Conservation (phyloP, 345 rosid genomes). For the Camelina hispida region DNA sequence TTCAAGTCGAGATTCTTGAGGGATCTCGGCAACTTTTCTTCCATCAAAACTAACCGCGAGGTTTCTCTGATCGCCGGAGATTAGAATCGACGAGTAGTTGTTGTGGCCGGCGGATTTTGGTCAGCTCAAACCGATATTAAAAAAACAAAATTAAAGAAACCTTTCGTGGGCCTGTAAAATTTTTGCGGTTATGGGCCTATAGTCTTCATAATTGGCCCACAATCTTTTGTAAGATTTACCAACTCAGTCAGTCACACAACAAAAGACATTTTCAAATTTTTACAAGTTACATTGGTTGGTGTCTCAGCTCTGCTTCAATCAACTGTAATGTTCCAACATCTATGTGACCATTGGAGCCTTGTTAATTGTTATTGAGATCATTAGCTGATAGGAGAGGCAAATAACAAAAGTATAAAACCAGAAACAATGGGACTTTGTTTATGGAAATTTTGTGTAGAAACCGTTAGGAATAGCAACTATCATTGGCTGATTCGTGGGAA, state of each 20-base stretch:
- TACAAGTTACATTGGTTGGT: no score
- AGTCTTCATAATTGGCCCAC: no score
- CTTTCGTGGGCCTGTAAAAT: neutral
- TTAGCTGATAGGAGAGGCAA: slow-evolving; percentile 14
- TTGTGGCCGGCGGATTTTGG: slow-evolving; percentile 12
- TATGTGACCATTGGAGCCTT: neutral
- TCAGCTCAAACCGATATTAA: neutral
- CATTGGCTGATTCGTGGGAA: slow-evolving; percentile 47
- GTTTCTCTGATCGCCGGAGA: slow-evolving; percentile 27
- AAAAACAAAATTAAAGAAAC: neutral
- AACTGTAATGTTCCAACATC: neutral
- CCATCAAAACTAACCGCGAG: slow-evolving; percentile 43
- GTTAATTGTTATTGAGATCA: neutral
- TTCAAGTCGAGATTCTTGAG: slow-evolving; percentile 55
- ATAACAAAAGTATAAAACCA: slow-evolving; percentile 27
- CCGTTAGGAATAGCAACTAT: slow-evolving; percentile 53
- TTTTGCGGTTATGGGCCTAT: neutral
- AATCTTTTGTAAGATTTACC: no score
- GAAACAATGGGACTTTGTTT: slow-evolving; percentile 26
- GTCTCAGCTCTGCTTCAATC: neutral
- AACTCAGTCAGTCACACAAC: no score
- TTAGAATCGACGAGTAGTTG: neutral
- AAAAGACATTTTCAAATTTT: no score
- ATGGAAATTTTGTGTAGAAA: slow-evolving; percentile 56
- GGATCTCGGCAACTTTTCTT: slow-evolving; percentile 40